Base-by-base conservation (phyloP, 768 basidiomycete genomes). In the Kwoniella dejecticola region DNA sequence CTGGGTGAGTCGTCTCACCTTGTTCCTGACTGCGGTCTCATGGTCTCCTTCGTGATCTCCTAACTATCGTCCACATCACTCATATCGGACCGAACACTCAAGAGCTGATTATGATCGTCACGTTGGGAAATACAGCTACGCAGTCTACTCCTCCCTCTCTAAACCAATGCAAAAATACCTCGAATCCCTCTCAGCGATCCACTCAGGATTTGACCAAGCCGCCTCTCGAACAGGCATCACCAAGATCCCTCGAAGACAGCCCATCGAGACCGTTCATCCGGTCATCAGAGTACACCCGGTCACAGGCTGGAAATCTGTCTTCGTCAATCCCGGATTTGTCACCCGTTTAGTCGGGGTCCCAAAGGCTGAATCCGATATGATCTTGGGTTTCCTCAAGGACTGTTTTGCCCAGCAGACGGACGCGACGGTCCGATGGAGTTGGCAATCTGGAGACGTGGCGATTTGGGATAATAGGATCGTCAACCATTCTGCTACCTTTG, bases 391-490 rank as follows among this genome's bases (percentile, higher is more conserved):
- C 78, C 80, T 91, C 56, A 89, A 87, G 82, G 83, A 81, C 69
- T 85, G 87, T 70, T 86, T 91, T 68, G 82, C 83, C 24, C 73
- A 75, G 46, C 73, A 75, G 56, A 74, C 66, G 19, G 55, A 74
- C 47, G 72, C 70, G 11, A 74, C 72, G 8, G 55, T 62, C 29
- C 44, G 70, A 31, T 74, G 72, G 72, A 62, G 82, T 64, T 91
- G 90, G 90, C 83, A 87, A 73, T 80, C 82, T 36, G 85, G 89
- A 72, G 87, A 88, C 41, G 80, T 91, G 53, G 89, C 89, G n/a
- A 82, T 91, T 75, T 91, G 90, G 90, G 89, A 91, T 71, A 91
- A 91, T 77, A 82, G 89, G 77, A 53, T 89, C 60, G 86, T 87
- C 40, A 88, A 83, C 13, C 91, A 92, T 69, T 85, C 86, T 19